Percentiles rank a stretch among this genome's conserved stretches.
Evolutionary conservation across 2,329 filamentous ascomycete genomes (phyloP).

Genomic region (Parascedosporium putredinis): DNA sequence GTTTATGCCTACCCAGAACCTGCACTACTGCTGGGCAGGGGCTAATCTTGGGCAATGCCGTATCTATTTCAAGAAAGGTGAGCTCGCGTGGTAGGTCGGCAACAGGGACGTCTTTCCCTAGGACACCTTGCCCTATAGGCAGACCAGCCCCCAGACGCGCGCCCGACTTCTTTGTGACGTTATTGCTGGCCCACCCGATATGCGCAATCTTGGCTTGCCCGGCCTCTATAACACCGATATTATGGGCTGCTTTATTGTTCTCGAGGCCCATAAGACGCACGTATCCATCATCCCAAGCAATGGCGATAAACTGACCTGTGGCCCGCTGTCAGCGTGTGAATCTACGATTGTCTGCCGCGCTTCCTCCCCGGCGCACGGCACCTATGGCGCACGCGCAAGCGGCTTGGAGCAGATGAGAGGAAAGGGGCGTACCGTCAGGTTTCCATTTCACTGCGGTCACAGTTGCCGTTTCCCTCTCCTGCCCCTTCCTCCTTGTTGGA

Average conservation of each 20-base stretch:
- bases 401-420: no score
- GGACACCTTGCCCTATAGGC: slow-evolving; percentile 11
- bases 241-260: slow-evolving; percentile 70
- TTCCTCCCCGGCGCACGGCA: no score
- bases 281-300: slow-evolving; percentile 73
- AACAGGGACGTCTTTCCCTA: background rate
- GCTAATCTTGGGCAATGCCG: slow-evolving; percentile 65
- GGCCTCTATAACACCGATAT: slow-evolving; percentile 43
- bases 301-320: slow-evolving; percentile 63
- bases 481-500: slow-evolving; percentile 31
- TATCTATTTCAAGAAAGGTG: slow-evolving; percentile 65
- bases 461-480: slow-evolving; percentile 30
- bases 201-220: slow-evolving; percentile 33
- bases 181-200: slow-evolving; percentile 42
- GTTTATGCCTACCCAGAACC: slow-evolving; percentile 45
- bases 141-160: background rate
- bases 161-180: slow-evolving; percentile 21
- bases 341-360: no score
- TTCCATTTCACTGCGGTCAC: slow-evolving; percentile 48
- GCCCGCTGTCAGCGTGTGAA: slow-evolving; percentile 10
- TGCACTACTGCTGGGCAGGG: slow-evolving; percentile 52
- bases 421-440: slow-evolving; percentile 44
- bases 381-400: no score
- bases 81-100: slow-evolving; percentile 61
- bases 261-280: slow-evolving; percentile 70